Percentiles rank a stretch among this genome's conserved stretches.
These are phyloP conservation scores for Aspergillus conjunctus DNA, from an alignment of 495 filamentous ascomycete genomes.

Conservation along the genomic window DNA sequence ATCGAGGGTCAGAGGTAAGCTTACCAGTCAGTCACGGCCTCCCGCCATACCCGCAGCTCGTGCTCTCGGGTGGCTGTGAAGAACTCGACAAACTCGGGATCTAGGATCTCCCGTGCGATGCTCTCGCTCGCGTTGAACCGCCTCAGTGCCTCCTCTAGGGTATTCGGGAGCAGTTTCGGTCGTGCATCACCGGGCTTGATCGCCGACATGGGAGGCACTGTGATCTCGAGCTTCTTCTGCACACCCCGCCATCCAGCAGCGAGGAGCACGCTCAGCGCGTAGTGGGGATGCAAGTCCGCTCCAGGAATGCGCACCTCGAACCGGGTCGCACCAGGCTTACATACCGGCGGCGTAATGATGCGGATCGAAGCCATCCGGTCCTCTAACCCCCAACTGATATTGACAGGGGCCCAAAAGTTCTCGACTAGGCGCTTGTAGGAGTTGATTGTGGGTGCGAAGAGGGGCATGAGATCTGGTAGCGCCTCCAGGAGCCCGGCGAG, in stretches of 20 bases:
- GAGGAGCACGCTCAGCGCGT: slow-evolving; percentile 78
- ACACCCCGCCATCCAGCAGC: slow-evolving; percentile 83
- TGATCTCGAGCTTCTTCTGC: slow-evolving; percentile 78
- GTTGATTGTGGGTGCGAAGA: slow-evolving; percentile 89
- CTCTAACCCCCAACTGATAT: slow-evolving; percentile 90
- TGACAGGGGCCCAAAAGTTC: slow-evolving; percentile 97
- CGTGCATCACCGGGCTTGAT: slow-evolving; percentile 35
- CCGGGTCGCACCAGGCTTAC: slow-evolving; percentile 72
- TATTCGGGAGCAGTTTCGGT: slow-evolving; percentile 62
- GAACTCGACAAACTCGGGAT: slow-evolving; percentile 90
- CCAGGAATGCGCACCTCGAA: slow-evolving; percentile 89
- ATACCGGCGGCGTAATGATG: slow-evolving; percentile 80
- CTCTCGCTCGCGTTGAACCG: slow-evolving; percentile 68
- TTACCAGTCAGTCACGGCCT: slow-evolving; percentile 85
- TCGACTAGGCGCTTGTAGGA: slow-evolving; percentile 94
- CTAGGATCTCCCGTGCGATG: slow-evolving; percentile 82
- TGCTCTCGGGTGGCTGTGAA: slow-evolving; percentile 90
- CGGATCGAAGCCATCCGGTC: slow-evolving; percentile 87
- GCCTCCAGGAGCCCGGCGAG: slow-evolving; percentile 84
- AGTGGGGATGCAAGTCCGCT: slow-evolving; percentile 83
- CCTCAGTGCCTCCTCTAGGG: slow-evolving; percentile 72
- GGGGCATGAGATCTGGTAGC: slow-evolving; percentile 88
- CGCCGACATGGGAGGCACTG: slow-evolving; percentile 67
- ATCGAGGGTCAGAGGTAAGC: slow-evolving; percentile 24
- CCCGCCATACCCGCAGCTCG: slow-evolving; percentile 85